Evolutionary conservation across 2,329 filamentous ascomycete species (phyloP).

Genomic region (Arthrobotrys sinensis): DNA sequence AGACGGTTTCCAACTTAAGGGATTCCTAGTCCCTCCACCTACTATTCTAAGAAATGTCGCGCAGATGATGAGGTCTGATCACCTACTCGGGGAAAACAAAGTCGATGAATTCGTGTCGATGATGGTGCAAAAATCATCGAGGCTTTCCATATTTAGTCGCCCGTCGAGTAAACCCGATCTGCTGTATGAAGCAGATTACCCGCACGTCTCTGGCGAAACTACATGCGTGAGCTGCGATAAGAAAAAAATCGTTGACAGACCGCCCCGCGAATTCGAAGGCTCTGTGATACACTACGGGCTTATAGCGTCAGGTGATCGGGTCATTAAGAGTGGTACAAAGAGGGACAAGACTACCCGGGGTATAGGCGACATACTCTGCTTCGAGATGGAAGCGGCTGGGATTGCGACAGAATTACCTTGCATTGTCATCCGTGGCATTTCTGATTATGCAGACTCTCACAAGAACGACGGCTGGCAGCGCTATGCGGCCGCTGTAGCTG

Average conservation of each 20-base stretch:
- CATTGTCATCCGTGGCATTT: slow-evolving; percentile 61
- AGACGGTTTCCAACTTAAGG: slow-evolving; percentile 22
- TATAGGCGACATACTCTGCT: slow-evolving; percentile 16
- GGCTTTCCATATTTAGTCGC: not conserved
- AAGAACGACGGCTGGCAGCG: slow-evolving; percentile 63
- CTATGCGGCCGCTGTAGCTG: slow-evolving; percentile 60
- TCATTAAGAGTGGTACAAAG: slow-evolving; percentile 25
- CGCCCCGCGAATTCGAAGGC: not conserved
- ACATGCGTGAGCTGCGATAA: slow-evolving; percentile 15
- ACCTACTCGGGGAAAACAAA: not conserved
- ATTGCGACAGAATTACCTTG: slow-evolving; percentile 22
- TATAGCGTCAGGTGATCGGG: slow-evolving; percentile 34
- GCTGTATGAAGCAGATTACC: slow-evolving; percentile 15
- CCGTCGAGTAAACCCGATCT: slow-evolving; percentile 16
- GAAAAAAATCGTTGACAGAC: not conserved
- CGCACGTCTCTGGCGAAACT: slow-evolving; percentile 1
- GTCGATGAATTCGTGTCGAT: slow-evolving; percentile 12
- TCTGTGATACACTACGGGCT: slow-evolving; percentile 35
- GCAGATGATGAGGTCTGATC: slow-evolving; percentile 14
- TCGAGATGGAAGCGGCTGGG: slow-evolving; percentile 62
- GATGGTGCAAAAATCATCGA: not conserved
- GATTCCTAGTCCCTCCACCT: slow-evolving; percentile 16
- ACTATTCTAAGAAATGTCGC: slow-evolving; percentile 5
- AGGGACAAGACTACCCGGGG: not conserved
- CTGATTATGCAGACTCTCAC: slow-evolving; percentile 63